phyloP scores from a whole-genome alignment of 805 yeast species.

The Scheffersomyces ergatensis region DNA sequence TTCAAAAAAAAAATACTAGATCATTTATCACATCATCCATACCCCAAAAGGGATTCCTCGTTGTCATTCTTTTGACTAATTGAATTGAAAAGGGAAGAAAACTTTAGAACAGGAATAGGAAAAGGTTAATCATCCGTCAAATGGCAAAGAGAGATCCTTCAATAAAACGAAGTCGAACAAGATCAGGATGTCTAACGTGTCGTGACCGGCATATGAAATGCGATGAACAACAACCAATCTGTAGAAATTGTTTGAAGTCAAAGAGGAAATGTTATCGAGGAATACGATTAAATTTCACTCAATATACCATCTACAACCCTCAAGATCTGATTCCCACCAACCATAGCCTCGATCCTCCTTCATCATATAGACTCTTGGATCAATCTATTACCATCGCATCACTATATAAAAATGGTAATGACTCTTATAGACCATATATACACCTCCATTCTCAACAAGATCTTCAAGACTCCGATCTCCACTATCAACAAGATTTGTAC shows the following conservation, averaged over 20 bases:
- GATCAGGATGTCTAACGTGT: conserved; percentile 60
- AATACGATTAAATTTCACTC: conserved; percentile 43
- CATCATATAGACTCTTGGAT: conserved; percentile 28
- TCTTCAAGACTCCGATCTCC: conserved; percentile 28
- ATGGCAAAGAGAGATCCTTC: conserved; percentile 24
- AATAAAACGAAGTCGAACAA: conserved; percentile 33
- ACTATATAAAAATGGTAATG: conserved; percentile 32
- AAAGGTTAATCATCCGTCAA: background rate
- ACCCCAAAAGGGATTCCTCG: no score
- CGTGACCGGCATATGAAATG: conserved; percentile 67
- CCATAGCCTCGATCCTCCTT: background rate
- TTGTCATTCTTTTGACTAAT: no score
- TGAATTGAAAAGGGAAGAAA: background rate
- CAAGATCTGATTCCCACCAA: conserved; percentile 7
- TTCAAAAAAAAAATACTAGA: no score
- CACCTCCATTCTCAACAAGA: conserved; percentile 29
- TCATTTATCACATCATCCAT: no score
- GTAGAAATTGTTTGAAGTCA: conserved; percentile 54
- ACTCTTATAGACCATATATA: conserved; percentile 28
- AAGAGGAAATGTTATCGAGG: conserved; percentile 48
- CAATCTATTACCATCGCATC: conserved; percentile 43
- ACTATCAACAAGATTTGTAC: conserved; percentile 19
- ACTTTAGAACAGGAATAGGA: background rate
- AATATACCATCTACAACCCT: conserved; percentile 37
- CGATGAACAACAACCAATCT: conserved; percentile 61